A percentile compares a stretch with the other conserved stretches of the same genome.
These are phyloP conservation scores for Pisolithus thermaeus DNA, from an alignment of 1,284 basidiomycete species.

Conservation along the genomic window DNA sequence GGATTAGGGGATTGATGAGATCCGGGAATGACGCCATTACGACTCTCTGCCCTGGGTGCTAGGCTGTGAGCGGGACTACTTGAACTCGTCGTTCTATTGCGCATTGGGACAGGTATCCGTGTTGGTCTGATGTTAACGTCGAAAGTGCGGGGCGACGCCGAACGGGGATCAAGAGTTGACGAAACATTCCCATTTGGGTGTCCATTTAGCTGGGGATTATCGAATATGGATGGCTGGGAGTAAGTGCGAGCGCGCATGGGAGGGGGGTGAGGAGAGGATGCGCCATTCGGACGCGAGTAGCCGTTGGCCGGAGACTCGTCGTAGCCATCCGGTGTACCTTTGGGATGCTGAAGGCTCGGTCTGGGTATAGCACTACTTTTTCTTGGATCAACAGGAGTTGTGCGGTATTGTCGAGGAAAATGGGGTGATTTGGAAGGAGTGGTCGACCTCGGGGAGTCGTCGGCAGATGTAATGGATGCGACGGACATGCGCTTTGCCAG, in stretches of 20 bases:
- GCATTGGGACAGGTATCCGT: constrained; percentile 44
- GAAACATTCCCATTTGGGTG: constrained; percentile 26
- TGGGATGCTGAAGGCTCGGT: constrained; percentile 37
- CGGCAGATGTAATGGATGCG: constrained; percentile 54
- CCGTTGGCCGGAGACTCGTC: constrained; percentile 13
- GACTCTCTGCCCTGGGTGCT: constrained; percentile 24
- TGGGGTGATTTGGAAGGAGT: constrained; percentile 14
- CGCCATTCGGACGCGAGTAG: constrained; percentile 20
- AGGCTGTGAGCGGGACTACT: constrained; percentile 35
- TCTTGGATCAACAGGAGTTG: constrained; percentile 19
- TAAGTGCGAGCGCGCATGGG: constrained; percentile 46
- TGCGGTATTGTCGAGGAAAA: constrained; percentile 16
- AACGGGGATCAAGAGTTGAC: constrained; percentile 30
- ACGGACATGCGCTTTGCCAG: constrained; percentile 69
- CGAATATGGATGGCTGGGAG: constrained; percentile 50
- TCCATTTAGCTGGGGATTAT: constrained; percentile 21
- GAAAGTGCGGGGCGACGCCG: constrained; percentile 34
- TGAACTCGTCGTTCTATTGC: constrained; percentile 37
- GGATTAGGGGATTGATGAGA: constrained; percentile 24
- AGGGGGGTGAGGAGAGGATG: constrained; percentile 8
- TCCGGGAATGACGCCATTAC: constrained; percentile 16
- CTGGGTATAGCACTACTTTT: constrained; percentile 44
- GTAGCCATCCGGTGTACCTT: constrained; percentile 13
- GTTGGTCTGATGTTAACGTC: constrained; percentile 37
- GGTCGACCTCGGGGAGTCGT: constrained; percentile 28